A percentile compares a stretch with the other conserved stretches of the same genome.
These are phyloP conservation scores for Ceratobasidium sp. DNA, from an alignment of 1,284 basidiomycete genomes.

Conservation along the genomic window DNA sequence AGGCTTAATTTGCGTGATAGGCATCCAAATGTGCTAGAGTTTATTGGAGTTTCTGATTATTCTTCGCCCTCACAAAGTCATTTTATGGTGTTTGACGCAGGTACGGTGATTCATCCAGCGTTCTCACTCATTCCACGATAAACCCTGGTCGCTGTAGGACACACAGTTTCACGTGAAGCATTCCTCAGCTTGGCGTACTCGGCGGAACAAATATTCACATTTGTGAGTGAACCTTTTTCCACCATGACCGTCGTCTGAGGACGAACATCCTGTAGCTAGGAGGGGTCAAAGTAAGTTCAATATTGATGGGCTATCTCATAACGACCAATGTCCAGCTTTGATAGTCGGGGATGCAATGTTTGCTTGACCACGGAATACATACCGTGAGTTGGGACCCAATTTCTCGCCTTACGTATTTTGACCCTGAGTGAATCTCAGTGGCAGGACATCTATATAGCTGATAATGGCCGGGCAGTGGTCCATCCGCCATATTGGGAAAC, in stretches of 20 bases:
- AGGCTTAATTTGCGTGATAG: not conserved
- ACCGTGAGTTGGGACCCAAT: not conserved
- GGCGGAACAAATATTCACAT: slow-evolving; percentile 10
- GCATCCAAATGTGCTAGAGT: slow-evolving; percentile 36
- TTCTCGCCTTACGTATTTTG: not conserved
- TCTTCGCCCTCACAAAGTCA: not conserved
- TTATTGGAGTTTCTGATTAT: slow-evolving; percentile 25
- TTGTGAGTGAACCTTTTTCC: slow-evolving; percentile 10
- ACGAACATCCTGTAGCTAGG: not conserved
- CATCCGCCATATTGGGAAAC: slow-evolving; percentile 35
- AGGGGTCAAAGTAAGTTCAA: slow-evolving; percentile 16
- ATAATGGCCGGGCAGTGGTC: slow-evolving; percentile 11
- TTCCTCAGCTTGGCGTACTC: not conserved
- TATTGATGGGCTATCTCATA: not conserved
- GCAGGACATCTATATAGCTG: slow-evolving; percentile 13
- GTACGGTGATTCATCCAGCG: not conserved
- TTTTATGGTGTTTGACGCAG: slow-evolving; percentile 31
- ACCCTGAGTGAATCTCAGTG: not conserved
- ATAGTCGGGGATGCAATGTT: slow-evolving; percentile 38
- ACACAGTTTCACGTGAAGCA: not conserved
- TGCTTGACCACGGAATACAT: slow-evolving; percentile 33
- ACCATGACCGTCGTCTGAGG: not conserved
- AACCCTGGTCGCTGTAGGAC: not conserved
- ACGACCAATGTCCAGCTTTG: too few species aligned
- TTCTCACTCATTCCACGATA: not conserved